Percentiles rank a stretch among this genome's conserved stretches.
phyloP scores from a whole-genome alignment of 345 rosid species.

The Fremontodendron californicum region DNA sequence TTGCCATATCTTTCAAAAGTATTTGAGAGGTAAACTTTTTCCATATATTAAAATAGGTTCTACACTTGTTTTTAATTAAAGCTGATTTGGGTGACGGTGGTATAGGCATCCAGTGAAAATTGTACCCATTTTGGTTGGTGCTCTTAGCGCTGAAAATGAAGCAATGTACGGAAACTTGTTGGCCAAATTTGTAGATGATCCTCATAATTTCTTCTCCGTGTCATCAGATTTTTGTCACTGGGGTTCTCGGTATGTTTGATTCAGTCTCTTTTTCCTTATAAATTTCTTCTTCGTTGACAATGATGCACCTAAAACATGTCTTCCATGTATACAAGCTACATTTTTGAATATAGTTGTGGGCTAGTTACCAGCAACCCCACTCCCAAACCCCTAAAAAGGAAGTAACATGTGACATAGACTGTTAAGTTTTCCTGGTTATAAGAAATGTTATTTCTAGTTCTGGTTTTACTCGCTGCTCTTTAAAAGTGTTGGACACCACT shows the following conservation, averaged over 20 bases:
- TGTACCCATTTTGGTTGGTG: slow-evolving; percentile 92
- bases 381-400: neutral
- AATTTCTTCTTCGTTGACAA: neutral
- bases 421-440: neutral
- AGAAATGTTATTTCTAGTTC: neutral
- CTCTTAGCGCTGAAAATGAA: slow-evolving; percentile 68
- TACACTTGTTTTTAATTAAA: neutral
- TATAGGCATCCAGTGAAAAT: slow-evolving; percentile 73
- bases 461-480: neutral
- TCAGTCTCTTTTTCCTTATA: neutral
- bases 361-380: neutral
- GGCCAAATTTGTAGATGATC: slow-evolving; percentile 83
- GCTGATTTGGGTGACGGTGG: slow-evolving; percentile 18
- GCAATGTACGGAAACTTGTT: slow-evolving; percentile 80
- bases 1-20: slow-evolving; percentile 88
- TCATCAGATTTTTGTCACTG: slow-evolving; percentile 99
- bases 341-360: neutral
- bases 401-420: neutral
- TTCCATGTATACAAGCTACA: neutral
- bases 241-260: slow-evolving; percentile 76
- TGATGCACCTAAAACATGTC: neutral
- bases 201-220: slow-evolving; percentile 80
- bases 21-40: slow-evolving; percentile 61
- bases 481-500: neutral
- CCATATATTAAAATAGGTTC: neutral